Evolutionary conservation across 2,329 filamentous ascomycete species (phyloP).

Genomic region (Huntiella abstrusa): DNA sequence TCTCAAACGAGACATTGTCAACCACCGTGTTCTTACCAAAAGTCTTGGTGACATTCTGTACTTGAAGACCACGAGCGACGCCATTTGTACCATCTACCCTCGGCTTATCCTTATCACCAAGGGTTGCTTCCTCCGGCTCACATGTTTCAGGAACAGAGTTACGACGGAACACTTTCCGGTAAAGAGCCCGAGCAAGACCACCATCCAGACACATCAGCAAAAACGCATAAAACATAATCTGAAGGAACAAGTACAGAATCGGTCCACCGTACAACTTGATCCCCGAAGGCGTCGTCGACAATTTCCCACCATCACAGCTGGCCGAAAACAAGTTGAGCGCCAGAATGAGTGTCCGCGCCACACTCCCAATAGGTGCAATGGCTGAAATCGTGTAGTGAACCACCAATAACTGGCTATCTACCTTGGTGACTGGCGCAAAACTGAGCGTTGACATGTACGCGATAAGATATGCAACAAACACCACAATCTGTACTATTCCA

Average conservation of each 20-base stretch:
- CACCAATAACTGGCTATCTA: slow-evolving; percentile 47
- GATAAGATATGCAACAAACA: slow-evolving; percentile 55
- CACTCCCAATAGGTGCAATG: slow-evolving; percentile 58
- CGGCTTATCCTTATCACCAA: slow-evolving; percentile 25
- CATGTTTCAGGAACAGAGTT: background rate
- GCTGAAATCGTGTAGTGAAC: slow-evolving; percentile 58
- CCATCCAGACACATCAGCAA: slow-evolving; percentile 66
- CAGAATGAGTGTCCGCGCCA: slow-evolving; percentile 56
- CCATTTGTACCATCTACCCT: slow-evolving; percentile 17
- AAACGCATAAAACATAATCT: slow-evolving; percentile 50
- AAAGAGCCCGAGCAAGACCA: slow-evolving; percentile 41
- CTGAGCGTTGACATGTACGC: slow-evolving; percentile 55
- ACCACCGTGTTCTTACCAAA: slow-evolving; percentile 64
- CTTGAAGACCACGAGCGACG: slow-evolving; percentile 48
- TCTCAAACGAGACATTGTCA: slow-evolving; percentile 73
- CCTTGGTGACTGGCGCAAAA: slow-evolving; percentile 49
- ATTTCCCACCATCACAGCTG: slow-evolving; percentile 45
- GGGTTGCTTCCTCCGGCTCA: slow-evolving; percentile 38
- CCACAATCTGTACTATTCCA: slow-evolving; percentile 53
- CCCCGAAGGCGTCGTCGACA: slow-evolving; percentile 49
- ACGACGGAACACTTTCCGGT: slow-evolving; percentile 23
- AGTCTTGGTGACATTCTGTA: slow-evolving; percentile 60
- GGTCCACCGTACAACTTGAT: slow-evolving; percentile 65
- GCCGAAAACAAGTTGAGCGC: slow-evolving; percentile 70
- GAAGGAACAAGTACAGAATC: slow-evolving; percentile 63